phyloP scores from a whole-genome alignment of 495 filamentous ascomycete genomes.

The Barbatosphaeria neglecta region DNA sequence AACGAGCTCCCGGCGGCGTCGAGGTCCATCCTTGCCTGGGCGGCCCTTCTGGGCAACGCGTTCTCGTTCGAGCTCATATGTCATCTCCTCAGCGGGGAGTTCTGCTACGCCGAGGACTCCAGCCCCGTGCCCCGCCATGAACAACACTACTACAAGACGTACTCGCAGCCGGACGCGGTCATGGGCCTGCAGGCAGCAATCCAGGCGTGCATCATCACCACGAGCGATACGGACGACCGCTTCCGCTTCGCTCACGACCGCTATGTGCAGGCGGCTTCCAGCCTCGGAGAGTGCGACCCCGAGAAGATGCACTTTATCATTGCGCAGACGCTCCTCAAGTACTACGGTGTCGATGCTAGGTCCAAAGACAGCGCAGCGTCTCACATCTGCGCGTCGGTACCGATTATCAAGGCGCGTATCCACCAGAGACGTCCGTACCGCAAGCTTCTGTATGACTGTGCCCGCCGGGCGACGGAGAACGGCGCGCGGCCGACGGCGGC shows the following conservation, averaged over 20 bases:
- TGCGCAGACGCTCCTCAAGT: constrained; percentile 63
- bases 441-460: constrained; percentile 63
- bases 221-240: constrained; percentile 65
- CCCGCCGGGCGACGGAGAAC: constrained; percentile 61
- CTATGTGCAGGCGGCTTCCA: constrained; percentile 62
- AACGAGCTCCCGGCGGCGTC: constrained; percentile 61
- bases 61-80: constrained; percentile 78
- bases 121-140: constrained; percentile 7
- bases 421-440: constrained; percentile 50
- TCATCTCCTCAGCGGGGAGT: constrained; percentile 58
- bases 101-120: constrained; percentile 38
- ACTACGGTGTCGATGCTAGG: constrained; percentile 45
- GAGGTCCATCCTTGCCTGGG: constrained; percentile 76
- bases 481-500: constrained; percentile 69
- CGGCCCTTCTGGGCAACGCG: constrained; percentile 60
- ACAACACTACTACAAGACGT: constrained; percentile 11
- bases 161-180: constrained; percentile 44
- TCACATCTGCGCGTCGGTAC: constrained; percentile 63
- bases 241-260: constrained; percentile 74
- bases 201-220: constrained; percentile 61
- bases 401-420: constrained; percentile 57
- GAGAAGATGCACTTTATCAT: constrained; percentile 82
- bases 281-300: constrained; percentile 55
- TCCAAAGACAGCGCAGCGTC: constrained; percentile 56
- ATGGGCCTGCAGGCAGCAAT: constrained; percentile 68